Conservation (phyloP, 176 grass and related monocot species). For the Metroxylon sagu region DNA sequence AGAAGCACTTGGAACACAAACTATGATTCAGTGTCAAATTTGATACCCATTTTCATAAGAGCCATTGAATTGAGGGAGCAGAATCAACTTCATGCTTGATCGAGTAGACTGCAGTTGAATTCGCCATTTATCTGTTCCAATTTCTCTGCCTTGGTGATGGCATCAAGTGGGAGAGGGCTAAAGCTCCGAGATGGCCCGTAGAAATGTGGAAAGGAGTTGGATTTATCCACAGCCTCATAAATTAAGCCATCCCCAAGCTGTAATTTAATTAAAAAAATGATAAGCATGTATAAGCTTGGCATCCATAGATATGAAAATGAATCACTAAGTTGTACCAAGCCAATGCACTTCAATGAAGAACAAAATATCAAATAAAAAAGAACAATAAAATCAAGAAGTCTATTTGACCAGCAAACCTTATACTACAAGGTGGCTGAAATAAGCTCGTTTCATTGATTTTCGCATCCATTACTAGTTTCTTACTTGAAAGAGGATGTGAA, state of each 20-base stretch:
- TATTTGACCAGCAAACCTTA: too few species aligned
- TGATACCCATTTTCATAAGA: too few species aligned
- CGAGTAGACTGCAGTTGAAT: slow-evolving; percentile 51
- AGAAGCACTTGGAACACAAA: too few species aligned
- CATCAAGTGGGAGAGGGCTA: slow-evolving; percentile 32
- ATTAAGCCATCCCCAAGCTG: slow-evolving; percentile 62
- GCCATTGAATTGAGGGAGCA: neutral
- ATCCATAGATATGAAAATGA: neutral
- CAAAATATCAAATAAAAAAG: neutral
- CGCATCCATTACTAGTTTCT: too few species aligned
- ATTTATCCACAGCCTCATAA: slow-evolving; percentile 53
- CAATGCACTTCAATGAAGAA: neutral
- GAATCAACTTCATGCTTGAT: slow-evolving; percentile 12
- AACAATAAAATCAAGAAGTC: too few species aligned
- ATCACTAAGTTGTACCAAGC: too few species aligned
- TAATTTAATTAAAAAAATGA: slow-evolving; percentile 7
- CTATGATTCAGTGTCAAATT: too few species aligned
- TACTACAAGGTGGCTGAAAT: too few species aligned
- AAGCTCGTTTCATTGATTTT: too few species aligned
- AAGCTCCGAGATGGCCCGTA: slow-evolving; percentile 64
- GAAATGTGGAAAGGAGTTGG: slow-evolving; percentile 77
- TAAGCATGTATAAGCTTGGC: neutral
- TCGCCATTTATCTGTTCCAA: slow-evolving; percentile 24
- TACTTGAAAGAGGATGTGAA: too few species aligned
- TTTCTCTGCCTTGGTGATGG: slow-evolving; percentile 43